A percentile compares a stretch with the other conserved stretches of the same genome.
Conservation (phyloP, 139 green algal species). For the Edaphochlamys debaryana region DNA sequence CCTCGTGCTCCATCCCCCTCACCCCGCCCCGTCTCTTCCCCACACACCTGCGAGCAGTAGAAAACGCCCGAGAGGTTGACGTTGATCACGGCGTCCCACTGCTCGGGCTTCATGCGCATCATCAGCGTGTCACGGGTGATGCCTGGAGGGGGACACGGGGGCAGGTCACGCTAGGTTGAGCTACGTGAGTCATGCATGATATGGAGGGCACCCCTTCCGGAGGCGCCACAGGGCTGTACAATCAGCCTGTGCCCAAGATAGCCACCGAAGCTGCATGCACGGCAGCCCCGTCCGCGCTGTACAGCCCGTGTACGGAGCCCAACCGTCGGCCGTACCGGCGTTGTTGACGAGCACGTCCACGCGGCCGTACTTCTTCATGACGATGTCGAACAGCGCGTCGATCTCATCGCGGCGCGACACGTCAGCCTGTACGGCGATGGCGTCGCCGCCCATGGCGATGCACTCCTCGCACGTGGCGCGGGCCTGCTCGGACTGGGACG, state of each 20-base stretch:
- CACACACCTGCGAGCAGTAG: conserved; percentile 81
- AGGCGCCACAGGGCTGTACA: too few relatives aligned
- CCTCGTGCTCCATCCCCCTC: too few relatives aligned
- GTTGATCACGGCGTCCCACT: conserved; percentile 98
- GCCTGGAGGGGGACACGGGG: conserved; percentile 52
- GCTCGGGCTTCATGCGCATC: conserved; percentile 98
- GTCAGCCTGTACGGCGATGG: conserved; percentile 81
- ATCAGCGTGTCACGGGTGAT: conserved; percentile 97
- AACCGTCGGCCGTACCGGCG: conserved; percentile 69
- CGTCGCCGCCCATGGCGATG: conserved; percentile 76
- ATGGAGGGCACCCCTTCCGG: too few relatives aligned
- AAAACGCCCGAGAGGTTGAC: conserved; percentile 98
- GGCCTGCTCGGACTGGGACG: too few relatives aligned
- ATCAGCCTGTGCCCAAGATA: too few relatives aligned
- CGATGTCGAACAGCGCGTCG: conserved; percentile 78
- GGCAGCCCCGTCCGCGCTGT: background rate
- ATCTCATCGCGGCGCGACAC: conserved; percentile 81
- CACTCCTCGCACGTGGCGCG: too few relatives aligned
- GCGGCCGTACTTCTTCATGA: conserved; percentile 86
- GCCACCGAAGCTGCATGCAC: too few relatives aligned
- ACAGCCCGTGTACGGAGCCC: background rate
- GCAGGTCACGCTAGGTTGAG: too few relatives aligned
- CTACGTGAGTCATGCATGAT: too few relatives aligned
- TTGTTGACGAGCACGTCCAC: conserved; percentile 99
- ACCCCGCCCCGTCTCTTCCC: background rate